Conservation (phyloP, 176 grass and related monocot species). For the Zoysia pacifica region DNA sequence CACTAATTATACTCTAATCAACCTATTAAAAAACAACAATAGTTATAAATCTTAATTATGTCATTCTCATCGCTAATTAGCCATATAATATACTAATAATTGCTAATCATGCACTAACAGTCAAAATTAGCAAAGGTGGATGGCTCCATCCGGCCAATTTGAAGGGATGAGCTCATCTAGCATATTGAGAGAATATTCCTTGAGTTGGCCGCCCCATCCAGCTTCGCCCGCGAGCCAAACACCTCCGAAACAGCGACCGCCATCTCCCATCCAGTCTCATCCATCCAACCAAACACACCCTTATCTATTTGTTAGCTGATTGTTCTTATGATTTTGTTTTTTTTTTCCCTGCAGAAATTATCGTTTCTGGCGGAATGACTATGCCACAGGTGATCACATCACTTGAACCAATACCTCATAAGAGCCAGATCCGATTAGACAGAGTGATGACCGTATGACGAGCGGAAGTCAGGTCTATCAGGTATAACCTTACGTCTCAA, state of each 20-base stretch:
- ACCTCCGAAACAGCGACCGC: neutral
- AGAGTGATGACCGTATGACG: conserved; percentile 64
- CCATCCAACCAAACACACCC: no score
- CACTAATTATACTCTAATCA: no score
- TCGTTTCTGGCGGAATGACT: conserved; percentile 99
- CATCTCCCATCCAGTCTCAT: no score
- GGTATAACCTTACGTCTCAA: conserved; percentile 25
- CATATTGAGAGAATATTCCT: no score
- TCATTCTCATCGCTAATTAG: no score
- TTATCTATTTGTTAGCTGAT: neutral
- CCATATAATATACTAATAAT: neutral
- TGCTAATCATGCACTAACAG: no score
- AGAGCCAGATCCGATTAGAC: conserved; percentile 71
- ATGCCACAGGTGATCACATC: conserved; percentile 88
- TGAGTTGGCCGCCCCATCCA: no score
- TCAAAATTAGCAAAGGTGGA: no score
- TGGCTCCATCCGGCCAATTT: no score
- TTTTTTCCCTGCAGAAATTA: conserved; percentile 74
- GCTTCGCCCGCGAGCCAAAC: neutral
- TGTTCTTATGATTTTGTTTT: conserved; percentile 32
- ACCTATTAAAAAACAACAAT: no score
- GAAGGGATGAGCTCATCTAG: no score
- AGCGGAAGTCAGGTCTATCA: conserved; percentile 17
- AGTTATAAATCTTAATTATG: no score
- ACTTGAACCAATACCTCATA: conserved; percentile 55